Evolutionary conservation across 352 stramenopile genomes (phyloP).

Genomic region (Phytopythium chamaehyphon): DNA sequence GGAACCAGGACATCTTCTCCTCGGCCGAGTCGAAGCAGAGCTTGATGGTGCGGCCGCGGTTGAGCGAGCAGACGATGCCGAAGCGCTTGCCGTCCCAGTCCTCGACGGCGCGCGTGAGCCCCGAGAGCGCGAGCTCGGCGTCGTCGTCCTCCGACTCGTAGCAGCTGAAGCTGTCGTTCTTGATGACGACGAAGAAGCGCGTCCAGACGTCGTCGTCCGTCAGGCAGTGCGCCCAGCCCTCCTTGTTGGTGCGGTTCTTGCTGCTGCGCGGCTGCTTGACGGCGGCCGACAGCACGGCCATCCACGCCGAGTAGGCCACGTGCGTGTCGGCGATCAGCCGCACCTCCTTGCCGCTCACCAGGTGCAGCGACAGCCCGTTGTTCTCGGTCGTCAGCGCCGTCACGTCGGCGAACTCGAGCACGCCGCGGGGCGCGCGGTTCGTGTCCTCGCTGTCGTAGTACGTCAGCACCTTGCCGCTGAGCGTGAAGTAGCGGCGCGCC

Average conservation of each 20-base stretch:
- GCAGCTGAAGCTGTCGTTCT: conserved; percentile 74
- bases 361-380: conserved; percentile 70
- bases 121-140: conserved; percentile 57
- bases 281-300: conserved; percentile 61
- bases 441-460: conserved; percentile 84
- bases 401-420: conserved; percentile 70
- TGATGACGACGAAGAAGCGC: conserved; percentile 69
- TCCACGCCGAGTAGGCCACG: conserved; percentile 74
- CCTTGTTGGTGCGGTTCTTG: conserved; percentile 57
- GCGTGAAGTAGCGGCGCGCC: conserved; percentile 67
- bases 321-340: conserved; percentile 75
- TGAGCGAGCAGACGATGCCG: conserved; percentile 64
- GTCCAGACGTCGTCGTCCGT: conserved; percentile 75
- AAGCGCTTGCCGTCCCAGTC: conserved; percentile 79
- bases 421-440: conserved; percentile 44
- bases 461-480: conserved; percentile 62
- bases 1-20: conserved; percentile 82
- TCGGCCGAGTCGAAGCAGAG: conserved; percentile 76
- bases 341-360: conserved; percentile 63
- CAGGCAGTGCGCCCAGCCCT: conserved; percentile 70
- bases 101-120: conserved; percentile 57
- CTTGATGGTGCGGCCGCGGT: conserved; percentile 65
- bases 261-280: conserved; percentile 47
- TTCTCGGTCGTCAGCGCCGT: conserved; percentile 66
- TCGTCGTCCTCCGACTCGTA: conserved; percentile 74